Evolutionary conservation across 2,329 filamentous ascomycete genomes (phyloP), one percentile per base, ranked within the genome.

Genomic region (Plectosphaerella sp.): DNA sequence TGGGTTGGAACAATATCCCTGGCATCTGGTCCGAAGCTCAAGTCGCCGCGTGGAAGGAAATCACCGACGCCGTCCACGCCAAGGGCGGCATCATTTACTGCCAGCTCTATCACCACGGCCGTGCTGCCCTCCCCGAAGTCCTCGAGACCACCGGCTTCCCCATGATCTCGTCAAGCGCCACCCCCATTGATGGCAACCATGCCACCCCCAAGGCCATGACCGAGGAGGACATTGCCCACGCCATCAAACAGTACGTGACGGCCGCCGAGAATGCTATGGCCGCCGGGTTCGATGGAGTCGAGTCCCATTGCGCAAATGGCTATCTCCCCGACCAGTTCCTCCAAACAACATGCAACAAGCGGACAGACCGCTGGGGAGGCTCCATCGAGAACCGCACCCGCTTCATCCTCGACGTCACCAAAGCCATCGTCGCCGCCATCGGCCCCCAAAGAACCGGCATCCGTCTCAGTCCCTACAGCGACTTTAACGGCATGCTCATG

Each of bases 241-340:
- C 84, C 55, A 87, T 90, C 66, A 65, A 63, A 0, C 82, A 83
- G 0, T 91, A 79, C 64, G 78, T 76, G 2, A 74, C 72, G 0
- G 77, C 79, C 1, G 74, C 78, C 1, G 75, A 75, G 54, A 75
- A 81, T 25, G 79, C 87, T 0, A 63, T 89, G 4, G 66, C 82
- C 14, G 76, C 77, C 16, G 88, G 89, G 0, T 86, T 86, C 43
- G 88, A 93, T 61, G 84, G 83, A 9, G 82, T 91, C 51, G 86
- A 90, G 59, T 66, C 73, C 16, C 72, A 77, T 58, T 75, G 65
- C 4, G 79, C 79, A 3, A 82, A 84, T 56, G 80, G 83, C 1
- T 87, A 86, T 57, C 69, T 88, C 1, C 67, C 83, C n/a, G 82
- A 84, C 50, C 82, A 86, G 52, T 88, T 88, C 65, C 72, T 80